phyloP scores from a whole-genome alignment of 1,139 yeast species.

The Zygosaccharomyces sapae region DNA sequence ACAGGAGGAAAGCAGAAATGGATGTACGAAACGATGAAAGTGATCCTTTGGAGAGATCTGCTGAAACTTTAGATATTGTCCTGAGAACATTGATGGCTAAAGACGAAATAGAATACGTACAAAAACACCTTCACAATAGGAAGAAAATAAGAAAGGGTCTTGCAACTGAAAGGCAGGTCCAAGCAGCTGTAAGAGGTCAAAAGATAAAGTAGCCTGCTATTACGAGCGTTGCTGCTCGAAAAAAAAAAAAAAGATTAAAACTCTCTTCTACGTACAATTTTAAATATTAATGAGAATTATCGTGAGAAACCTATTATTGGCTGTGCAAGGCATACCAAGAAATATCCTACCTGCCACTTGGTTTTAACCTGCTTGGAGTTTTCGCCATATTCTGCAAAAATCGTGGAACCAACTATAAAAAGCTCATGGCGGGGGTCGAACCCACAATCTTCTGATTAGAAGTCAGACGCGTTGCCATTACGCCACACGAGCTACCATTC shows the following conservation, averaged over 20 bases:
- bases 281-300: not conserved
- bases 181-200: slow-evolving; percentile 23
- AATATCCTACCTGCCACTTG: too few species aligned
- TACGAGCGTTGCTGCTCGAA: not conserved
- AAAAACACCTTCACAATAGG: slow-evolving; percentile 56
- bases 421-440: slow-evolving; percentile 59
- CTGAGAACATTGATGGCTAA: slow-evolving; percentile 51
- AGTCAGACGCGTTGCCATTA: slow-evolving; percentile 61
- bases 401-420: slow-evolving; percentile 7
- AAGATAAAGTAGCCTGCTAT: slow-evolving; percentile 13
- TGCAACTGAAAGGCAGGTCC: slow-evolving; percentile 50
- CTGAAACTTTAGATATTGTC: slow-evolving; percentile 61
- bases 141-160: slow-evolving; percentile 59
- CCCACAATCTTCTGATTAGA: slow-evolving; percentile 58
- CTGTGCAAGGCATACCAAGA: too few species aligned
- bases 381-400: too few species aligned
- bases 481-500: slow-evolving; percentile 48
- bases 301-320: too few species aligned
- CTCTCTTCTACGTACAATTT: not conserved
- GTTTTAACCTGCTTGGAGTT: too few species aligned
- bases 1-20: slow-evolving; percentile 51
- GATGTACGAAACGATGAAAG: slow-evolving; percentile 51
- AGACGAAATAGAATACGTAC: slow-evolving; percentile 47
- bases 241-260: not conserved
- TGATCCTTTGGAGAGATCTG: slow-evolving; percentile 54